phyloP scores from a whole-genome alignment of 192 early-diverging fungal genomes.

The Coemansia sp. region DNA sequence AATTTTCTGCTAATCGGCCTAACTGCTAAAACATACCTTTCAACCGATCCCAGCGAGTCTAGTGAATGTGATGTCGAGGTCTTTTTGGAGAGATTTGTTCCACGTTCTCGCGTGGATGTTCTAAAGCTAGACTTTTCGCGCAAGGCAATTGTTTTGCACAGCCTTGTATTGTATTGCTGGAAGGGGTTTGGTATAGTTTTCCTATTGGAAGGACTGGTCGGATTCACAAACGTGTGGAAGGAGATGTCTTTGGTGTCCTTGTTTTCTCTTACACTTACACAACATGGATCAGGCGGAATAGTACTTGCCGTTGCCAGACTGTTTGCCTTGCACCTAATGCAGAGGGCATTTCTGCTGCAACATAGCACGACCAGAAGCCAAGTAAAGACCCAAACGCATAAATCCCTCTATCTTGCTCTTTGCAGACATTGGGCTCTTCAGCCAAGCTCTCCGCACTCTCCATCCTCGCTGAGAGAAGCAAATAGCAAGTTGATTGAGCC shows the following conservation, averaged over 20 bases:
- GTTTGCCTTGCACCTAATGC: slow-evolving; percentile 6
- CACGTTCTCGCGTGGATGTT: neutral
- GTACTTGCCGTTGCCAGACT: neutral
- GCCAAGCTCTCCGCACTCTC: slow-evolving; percentile 13
- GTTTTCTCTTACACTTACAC: neutral
- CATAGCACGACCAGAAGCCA: neutral
- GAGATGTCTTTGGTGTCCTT: slow-evolving; percentile 8
- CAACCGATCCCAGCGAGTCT: neutral
- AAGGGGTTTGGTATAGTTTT: neutral
- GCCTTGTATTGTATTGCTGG: slow-evolving; percentile 8
- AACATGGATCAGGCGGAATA: neutral
- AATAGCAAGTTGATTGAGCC: slow-evolving; percentile 9
- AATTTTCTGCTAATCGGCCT: neutral
- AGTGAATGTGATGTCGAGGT: neutral
- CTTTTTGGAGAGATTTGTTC: neutral
- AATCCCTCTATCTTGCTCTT: slow-evolving; percentile 14
- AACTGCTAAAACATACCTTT: neutral
- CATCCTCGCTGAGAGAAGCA: slow-evolving; percentile 4
- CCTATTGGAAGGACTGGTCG: slow-evolving; percentile 13
- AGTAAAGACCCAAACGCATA: slow-evolving; percentile 1
- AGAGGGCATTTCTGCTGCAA: slow-evolving; percentile 1
- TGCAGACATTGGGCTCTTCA: slow-evolving; percentile 12
- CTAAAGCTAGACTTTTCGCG: neutral
- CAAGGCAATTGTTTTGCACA: slow-evolving; percentile 11
- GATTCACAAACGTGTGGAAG: slow-evolving; percentile 13